Percentiles rank a stretch among this genome's conserved stretches.
Conservation (phyloP, 2,329 filamentous ascomycete genomes). For the Cylindrodendrum hubeiense region DNA sequence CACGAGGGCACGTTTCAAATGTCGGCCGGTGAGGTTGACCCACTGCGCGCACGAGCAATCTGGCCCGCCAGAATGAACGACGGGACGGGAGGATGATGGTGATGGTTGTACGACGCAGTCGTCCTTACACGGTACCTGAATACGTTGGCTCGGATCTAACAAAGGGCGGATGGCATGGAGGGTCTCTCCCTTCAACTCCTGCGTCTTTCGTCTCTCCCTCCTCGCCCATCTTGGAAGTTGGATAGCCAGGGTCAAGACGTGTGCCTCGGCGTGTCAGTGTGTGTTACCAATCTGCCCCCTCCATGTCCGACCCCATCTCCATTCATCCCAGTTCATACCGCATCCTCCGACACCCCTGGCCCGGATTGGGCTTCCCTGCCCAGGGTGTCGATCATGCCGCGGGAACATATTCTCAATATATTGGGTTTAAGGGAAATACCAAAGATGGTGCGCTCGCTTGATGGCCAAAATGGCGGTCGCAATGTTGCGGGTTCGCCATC, state of each 20-base stretch:
- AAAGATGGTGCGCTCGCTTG: not conserved
- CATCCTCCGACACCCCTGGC: slow-evolving; percentile 10
- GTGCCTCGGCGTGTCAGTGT: not conserved
- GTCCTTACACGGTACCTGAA: not conserved
- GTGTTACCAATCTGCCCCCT: not conserved
- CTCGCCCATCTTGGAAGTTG: not conserved
- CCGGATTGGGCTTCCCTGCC: slow-evolving; percentile 4
- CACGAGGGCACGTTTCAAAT: slow-evolving; percentile 23
- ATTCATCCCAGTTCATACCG: slow-evolving; percentile 15
- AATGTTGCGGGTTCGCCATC: not conserved
- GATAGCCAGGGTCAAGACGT: not conserved
- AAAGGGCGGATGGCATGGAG: not conserved
- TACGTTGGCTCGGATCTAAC: not conserved
- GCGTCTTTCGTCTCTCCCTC: not conserved
- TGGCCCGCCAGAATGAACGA: not conserved
- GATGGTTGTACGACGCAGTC: not conserved
- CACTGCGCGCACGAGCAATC: slow-evolving; percentile 8
- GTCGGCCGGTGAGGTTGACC: slow-evolving; percentile 13
- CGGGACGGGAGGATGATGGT: not conserved
- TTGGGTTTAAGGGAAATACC: not conserved
- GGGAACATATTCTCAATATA: not conserved
- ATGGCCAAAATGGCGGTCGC: not conserved
- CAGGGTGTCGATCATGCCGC: slow-evolving; percentile 17
- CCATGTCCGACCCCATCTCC: slow-evolving; percentile 14
- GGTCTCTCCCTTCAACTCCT: not conserved